These are phyloP conservation scores for Oemleria cerasiformis DNA, from an alignment of 306 rosid genomes.

Conservation along the genomic window DNA sequence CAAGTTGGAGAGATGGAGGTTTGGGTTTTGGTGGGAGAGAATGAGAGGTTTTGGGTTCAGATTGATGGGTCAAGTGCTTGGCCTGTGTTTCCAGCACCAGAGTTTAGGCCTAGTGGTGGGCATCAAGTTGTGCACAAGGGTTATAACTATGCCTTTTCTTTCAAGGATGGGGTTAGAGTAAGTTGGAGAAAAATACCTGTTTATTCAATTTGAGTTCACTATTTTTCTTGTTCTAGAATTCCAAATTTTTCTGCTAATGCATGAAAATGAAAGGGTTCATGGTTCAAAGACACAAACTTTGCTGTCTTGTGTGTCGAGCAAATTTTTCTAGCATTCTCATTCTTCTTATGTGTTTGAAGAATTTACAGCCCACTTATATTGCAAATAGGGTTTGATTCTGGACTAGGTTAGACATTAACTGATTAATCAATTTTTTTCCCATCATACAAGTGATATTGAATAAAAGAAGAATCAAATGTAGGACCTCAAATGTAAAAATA, in stretches of 20 bases:
- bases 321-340: not conserved
- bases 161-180: not conserved
- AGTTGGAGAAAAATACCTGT: conserved; percentile 16
- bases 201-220: not conserved
- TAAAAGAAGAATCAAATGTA: no score
- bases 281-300: not conserved
- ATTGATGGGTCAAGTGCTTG: not conserved
- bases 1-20: conserved; percentile 7
- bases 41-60: not conserved
- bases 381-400: no score
- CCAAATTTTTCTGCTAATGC: no score
- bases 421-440: no score
- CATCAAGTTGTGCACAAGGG: conserved; percentile 11
- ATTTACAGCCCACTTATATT: no score
- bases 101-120: conserved; percentile 11
- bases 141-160: conserved; percentile 5
- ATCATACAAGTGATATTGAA: no score
- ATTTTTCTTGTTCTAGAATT: no score
- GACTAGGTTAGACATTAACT: no score
- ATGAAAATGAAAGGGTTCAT: not conserved
- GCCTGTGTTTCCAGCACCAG: conserved; percentile 10
- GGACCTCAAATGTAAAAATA: no score
- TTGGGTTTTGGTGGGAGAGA: conserved; percentile 22
- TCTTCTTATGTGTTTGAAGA: not conserved
- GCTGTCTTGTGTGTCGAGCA: not conserved